A percentile compares a stretch with the other conserved stretches of the same genome.
Conservation (phyloP, 208 protist species). For the Naegleria gruberi region DNA sequence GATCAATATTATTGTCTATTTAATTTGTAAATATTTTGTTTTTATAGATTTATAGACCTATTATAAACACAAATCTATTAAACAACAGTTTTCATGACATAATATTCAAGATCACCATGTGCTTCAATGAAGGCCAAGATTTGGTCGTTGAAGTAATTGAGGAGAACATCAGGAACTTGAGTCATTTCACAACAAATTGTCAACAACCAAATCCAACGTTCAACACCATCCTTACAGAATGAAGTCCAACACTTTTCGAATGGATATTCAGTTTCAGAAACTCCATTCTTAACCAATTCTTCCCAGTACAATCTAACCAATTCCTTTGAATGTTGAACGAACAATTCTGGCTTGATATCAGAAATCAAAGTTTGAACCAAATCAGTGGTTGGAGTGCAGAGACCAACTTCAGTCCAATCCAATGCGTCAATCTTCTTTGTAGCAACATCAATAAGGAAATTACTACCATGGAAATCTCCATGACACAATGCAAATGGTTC, state of each 20-base stretch:
- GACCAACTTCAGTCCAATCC: slow-evolving; percentile 34
- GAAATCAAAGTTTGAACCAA: slow-evolving; percentile 30
- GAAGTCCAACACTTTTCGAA: slow-evolving; percentile 24
- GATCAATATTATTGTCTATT: no score
- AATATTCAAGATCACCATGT: slow-evolving; percentile 18
- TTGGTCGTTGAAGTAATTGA: slow-evolving; percentile 27
- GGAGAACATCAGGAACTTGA: neutral
- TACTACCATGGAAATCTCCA: slow-evolving; percentile 29
- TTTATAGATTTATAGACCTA: no score
- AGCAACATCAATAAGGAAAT: slow-evolving; percentile 25
- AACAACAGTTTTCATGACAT: slow-evolving; percentile 17
- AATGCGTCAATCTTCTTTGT: neutral
- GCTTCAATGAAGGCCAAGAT: slow-evolving; percentile 25
- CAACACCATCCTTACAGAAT: slow-evolving; percentile 19
- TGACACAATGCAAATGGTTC: slow-evolving; percentile 27
- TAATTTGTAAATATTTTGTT: no score
- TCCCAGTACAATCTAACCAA: slow-evolving; percentile 20
- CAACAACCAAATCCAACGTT: slow-evolving; percentile 32
- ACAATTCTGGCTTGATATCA: slow-evolving; percentile 17
- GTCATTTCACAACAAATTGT: neutral
- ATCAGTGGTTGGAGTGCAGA: slow-evolving; percentile 27
- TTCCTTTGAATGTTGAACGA: neutral
- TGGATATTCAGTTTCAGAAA: neutral
- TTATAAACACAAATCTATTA: no score
- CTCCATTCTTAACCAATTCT: neutral